phyloP scores from a whole-genome alignment of 1,284 basidiomycete genomes.

The Cryptococcus sp. region DNA sequence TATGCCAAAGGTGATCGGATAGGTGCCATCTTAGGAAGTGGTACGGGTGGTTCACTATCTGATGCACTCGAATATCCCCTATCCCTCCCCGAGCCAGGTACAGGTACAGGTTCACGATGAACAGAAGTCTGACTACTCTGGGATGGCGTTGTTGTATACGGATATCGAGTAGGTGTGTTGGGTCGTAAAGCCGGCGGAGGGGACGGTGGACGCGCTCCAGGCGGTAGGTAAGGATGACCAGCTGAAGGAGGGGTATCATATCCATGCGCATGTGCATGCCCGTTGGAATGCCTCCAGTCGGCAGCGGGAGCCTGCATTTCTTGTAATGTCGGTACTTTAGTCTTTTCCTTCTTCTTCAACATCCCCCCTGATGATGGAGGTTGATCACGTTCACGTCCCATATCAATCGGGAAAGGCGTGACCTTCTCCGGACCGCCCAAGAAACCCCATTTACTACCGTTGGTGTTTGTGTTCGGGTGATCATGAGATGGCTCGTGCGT shows the following conservation, averaged over 20 bases:
- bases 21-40: neutral
- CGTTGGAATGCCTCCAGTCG: neutral
- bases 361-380: slow-evolving; percentile 1
- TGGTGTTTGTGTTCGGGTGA: too few relatives aligned
- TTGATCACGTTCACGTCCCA: slow-evolving; percentile 12
- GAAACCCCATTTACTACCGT: slow-evolving; percentile 11
- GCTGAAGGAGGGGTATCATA: slow-evolving; percentile 12
- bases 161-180: slow-evolving; percentile 11
- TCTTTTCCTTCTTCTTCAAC: slow-evolving; percentile 8
- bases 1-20: slow-evolving; percentile 18
- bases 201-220: slow-evolving; percentile 34
- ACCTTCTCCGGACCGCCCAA: slow-evolving; percentile 15
- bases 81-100: slow-evolving; percentile 16
- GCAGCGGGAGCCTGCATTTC: slow-evolving; percentile 13
- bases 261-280: too few relatives aligned
- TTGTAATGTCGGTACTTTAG: slow-evolving; percentile 13
- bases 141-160: slow-evolving; percentile 17
- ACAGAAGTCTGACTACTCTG: slow-evolving; percentile 18
- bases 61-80: slow-evolving; percentile 18
- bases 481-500: too few relatives aligned
- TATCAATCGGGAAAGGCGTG: slow-evolving; percentile 38
- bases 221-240: slow-evolving; percentile 30
- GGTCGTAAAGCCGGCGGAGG: slow-evolving; percentile 19
- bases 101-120: neutral
- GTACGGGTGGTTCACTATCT: slow-evolving; percentile 14